Evolutionary conservation across 306 rosid genomes (phyloP), one percentile per base, ranked within the genome.

Genomic region (Sphenostylis stenocarpa): DNA sequence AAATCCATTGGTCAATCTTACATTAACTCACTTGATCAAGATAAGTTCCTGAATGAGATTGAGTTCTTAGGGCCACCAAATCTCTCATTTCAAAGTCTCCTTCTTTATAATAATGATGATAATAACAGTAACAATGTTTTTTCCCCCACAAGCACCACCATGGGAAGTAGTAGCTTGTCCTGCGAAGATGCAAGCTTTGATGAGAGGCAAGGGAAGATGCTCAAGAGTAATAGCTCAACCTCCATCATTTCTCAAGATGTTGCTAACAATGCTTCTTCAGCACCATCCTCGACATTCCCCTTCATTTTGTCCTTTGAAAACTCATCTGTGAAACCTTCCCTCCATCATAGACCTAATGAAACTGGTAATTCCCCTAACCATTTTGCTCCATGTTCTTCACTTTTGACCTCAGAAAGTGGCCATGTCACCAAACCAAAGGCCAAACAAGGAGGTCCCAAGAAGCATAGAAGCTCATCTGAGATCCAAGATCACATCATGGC

Each of bases 401-500:
- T 51, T 49, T 47, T 70, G 62, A 7, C 17, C 28, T 70, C 75
- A 34, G 55, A 75, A 49, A 23, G 1, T 12, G 15, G 12, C n/a
- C 48, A 33, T 51, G 7, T 20, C 39, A 20, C 31, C 12, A 61
- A 56, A 48, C 56, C 55, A 14, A 36, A 16, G 29, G 43, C 39
- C 3, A 51, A 71, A 4, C 64, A 12, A 12, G 49, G 36, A 12
- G 49, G 36, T 3, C 24, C 9, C 34, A 81, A 75, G 72, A 75
- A 38, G 21, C 5, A 4, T 24, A 81, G 72, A 75, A 75, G 41
- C 29, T 48, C 66, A 4, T 75, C 48, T 2, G 72, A 75, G 65
- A 34, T 12, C 3, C 34, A 38, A 38, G 70, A 81, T 58, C 84
- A 75, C 24, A 67, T 81, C 0, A 12, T 81, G 76, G 80, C 84